phyloP scores from a whole-genome alignment of 2,329 filamentous ascomycete genomes.

The Penicillium sp. region DNA sequence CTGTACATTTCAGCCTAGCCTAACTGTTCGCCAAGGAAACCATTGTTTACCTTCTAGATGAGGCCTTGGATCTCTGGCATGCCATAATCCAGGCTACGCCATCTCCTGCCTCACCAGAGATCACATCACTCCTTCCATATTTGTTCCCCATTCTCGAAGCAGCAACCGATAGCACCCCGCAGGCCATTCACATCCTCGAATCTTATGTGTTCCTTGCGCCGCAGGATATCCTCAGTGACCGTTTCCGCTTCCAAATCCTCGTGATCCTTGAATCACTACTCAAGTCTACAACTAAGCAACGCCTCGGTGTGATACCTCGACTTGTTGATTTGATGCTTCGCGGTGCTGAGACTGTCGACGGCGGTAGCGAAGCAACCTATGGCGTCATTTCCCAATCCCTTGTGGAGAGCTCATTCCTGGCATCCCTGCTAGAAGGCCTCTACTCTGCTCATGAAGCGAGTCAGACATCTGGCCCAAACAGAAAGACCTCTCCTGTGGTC shows the following conservation, averaged over 20 bases:
- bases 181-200: constrained; percentile 64
- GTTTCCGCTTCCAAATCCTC: constrained; percentile 37
- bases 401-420: constrained; percentile 60
- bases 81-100: constrained; percentile 67
- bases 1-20: neutral
- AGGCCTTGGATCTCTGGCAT: constrained; percentile 85
- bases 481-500: constrained; percentile 65
- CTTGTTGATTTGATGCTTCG: constrained; percentile 65
- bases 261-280: constrained; percentile 42
- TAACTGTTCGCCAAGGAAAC: constrained; percentile 46
- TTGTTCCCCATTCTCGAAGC: constrained; percentile 66
- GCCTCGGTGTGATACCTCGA: constrained; percentile 42
- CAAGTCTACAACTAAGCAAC: constrained; percentile 37
- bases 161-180: constrained; percentile 61
- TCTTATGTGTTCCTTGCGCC: constrained; percentile 67
- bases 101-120: constrained; percentile 56
- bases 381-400: constrained; percentile 64
- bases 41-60: constrained; percentile 81
- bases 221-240: constrained; percentile 42
- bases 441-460: constrained; percentile 69
- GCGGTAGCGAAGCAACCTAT: constrained; percentile 54
- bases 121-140: constrained; percentile 62
- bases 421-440: constrained; percentile 63
- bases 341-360: constrained; percentile 60
- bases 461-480: constrained; percentile 77